A percentile compares a stretch with the other conserved stretches of the same genome.
phyloP scores from a whole-genome alignment of 805 yeast species.

The Metschnikowia continentalis region DNA sequence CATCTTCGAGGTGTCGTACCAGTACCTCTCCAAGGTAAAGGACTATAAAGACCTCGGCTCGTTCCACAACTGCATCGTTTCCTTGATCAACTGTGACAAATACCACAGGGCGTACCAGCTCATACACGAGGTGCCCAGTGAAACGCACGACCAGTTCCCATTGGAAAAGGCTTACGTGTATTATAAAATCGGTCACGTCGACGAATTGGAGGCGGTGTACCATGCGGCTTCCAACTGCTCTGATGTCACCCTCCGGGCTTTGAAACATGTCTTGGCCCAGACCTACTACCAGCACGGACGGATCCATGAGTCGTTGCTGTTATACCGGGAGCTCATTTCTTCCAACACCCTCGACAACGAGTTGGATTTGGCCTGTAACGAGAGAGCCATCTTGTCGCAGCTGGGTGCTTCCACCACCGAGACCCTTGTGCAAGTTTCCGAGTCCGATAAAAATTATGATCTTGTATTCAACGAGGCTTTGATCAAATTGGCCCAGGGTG shows the following conservation, averaged over 20 bases:
- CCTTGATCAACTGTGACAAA: conserved; percentile 57
- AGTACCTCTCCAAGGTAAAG: conserved; percentile 37
- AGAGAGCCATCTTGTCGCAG: conserved; percentile 64
- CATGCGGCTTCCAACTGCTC: neutral
- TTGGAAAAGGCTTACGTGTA: conserved; percentile 57
- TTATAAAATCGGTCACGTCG: conserved; percentile 52
- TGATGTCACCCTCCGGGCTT: conserved; percentile 28
- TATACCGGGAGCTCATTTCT: conserved; percentile 42
- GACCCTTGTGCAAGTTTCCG: conserved; percentile 9
- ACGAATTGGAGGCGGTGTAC: conserved; percentile 18
- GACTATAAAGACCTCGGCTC: conserved; percentile 33
- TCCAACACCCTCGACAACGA: conserved; percentile 39
- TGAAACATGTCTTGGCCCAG: conserved; percentile 52
- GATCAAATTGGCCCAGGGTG: conserved; percentile 40
- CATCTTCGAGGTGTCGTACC: conserved; percentile 37
- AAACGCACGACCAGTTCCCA: conserved; percentile 31
- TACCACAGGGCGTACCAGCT: conserved; percentile 47
- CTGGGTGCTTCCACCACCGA: conserved; percentile 15
- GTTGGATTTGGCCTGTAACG: conserved; percentile 57
- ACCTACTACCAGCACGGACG: conserved; percentile 48
- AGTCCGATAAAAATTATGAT: conserved; percentile 45
- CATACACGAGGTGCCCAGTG: conserved; percentile 37
- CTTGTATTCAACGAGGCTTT: conserved; percentile 57
- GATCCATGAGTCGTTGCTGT: conserved; percentile 35
- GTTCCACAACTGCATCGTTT: conserved; percentile 45